Percentiles rank a stretch among this genome's conserved stretches.
Conservation (phyloP, 345 rosid genomes). For the Iberis pinnata region DNA sequence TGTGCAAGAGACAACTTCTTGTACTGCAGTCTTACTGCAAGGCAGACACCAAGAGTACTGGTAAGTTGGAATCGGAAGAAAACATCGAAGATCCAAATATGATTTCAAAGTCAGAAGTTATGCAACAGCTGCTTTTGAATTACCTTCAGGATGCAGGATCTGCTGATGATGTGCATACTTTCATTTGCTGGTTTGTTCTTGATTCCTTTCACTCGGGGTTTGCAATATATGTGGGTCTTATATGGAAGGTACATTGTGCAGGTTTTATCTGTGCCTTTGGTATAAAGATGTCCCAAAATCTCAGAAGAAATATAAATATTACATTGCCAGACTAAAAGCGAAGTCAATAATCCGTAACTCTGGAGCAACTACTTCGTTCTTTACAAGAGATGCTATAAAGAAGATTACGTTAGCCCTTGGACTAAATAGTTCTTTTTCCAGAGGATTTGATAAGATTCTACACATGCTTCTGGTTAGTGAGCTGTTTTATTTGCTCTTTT, state of each 20-base stretch:
- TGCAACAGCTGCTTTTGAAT: slow-evolving; percentile 87
- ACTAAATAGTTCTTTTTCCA: slow-evolving; percentile 81
- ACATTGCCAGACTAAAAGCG: slow-evolving; percentile 74
- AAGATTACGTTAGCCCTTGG: slow-evolving; percentile 80
- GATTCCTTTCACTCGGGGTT: slow-evolving; percentile 5
- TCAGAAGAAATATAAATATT: slow-evolving; percentile 57
- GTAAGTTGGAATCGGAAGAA: slow-evolving; percentile 31
- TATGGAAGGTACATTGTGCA: slow-evolving; percentile 35
- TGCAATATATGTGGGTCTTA: slow-evolving; percentile 24
- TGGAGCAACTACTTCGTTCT: slow-evolving; percentile 46
- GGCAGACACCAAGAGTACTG: slow-evolving; percentile 44
- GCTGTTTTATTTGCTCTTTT: slow-evolving; percentile 17
- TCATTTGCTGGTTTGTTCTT: slow-evolving; percentile 72
- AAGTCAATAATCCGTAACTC: slow-evolving; percentile 74
- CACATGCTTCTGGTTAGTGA: slow-evolving; percentile 89
- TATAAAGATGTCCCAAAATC: slow-evolving; percentile 82
- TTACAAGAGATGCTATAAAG: slow-evolving; percentile 70
- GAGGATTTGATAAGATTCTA: slow-evolving; percentile 97
- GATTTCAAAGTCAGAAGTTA: slow-evolving; percentile 57
- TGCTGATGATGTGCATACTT: slow-evolving; percentile 66
- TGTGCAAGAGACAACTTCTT: slow-evolving; percentile 75
- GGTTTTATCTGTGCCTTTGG: slow-evolving; percentile 95
- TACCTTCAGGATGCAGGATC: slow-evolving; percentile 81
- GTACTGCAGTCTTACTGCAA: slow-evolving; percentile 74
- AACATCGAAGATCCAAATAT: slow-evolving; percentile 30